These are phyloP conservation scores for Scedosporium dehoogii DNA, from an alignment of 2,329 filamentous ascomycete genomes.

Conservation along the genomic window DNA sequence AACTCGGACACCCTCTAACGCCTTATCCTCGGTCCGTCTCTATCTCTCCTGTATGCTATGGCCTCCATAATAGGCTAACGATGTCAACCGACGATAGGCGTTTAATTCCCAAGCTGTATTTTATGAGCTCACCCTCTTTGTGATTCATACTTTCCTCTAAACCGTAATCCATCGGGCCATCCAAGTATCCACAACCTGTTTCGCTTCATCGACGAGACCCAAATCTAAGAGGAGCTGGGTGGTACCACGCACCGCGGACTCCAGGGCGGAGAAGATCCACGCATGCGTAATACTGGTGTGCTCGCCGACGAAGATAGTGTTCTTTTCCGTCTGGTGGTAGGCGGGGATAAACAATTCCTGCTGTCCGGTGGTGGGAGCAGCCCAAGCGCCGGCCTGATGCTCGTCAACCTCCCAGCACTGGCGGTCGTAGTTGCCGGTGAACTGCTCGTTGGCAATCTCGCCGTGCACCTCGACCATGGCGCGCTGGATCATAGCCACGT, in stretches of 20 bases:
- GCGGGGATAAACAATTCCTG: constrained; percentile 61
- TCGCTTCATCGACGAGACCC: constrained; percentile 61
- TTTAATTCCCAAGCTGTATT: too few relatives aligned
- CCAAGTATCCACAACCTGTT: constrained; percentile 52
- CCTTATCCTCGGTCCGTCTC: too few relatives aligned
- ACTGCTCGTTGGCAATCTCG: constrained; percentile 30
- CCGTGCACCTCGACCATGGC: constrained; percentile 60
- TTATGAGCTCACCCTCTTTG: too few relatives aligned
- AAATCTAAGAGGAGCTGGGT: constrained; percentile 53
- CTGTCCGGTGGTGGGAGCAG: constrained; percentile 49
- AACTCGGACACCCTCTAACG: too few relatives aligned
- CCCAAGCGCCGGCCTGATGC: constrained; percentile 54
- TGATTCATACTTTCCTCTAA: background rate
- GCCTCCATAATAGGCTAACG: too few relatives aligned
- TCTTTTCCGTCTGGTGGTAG: constrained; percentile 51
- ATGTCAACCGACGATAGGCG: too few relatives aligned
- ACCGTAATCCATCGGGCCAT: constrained; percentile 58
- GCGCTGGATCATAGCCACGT: constrained; percentile 52
- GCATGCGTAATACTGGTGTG: constrained; percentile 64
- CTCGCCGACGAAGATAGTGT: constrained; percentile 60
- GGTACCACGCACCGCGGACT: constrained; percentile 56
- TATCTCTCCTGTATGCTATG: too few relatives aligned
- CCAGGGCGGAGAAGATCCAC: constrained; percentile 58
- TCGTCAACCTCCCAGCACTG: constrained; percentile 57
- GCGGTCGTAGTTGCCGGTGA: constrained; percentile 54